These are phyloP conservation scores for Papiliotrema fonsecae DNA, from an alignment of 1,284 basidiomycete genomes.

Conservation along the genomic window DNA sequence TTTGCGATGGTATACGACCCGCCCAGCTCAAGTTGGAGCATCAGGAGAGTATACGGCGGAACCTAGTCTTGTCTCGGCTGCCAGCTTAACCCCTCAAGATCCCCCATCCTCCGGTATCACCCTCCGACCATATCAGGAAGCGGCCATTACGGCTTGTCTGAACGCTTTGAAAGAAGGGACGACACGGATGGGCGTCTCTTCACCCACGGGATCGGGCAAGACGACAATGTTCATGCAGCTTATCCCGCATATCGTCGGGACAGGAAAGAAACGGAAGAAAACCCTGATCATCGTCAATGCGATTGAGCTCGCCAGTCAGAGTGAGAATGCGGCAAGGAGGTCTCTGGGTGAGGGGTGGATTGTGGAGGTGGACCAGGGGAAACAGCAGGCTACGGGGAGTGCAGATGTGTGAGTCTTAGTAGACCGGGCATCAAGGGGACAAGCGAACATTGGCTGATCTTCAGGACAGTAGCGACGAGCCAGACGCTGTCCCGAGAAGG, in stretches of 20 bases:
- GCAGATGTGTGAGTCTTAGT: constrained; percentile 69
- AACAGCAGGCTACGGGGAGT: constrained; percentile 65
- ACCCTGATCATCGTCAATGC: constrained; percentile 42
- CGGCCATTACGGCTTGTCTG: constrained; percentile 75
- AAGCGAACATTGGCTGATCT: neutral
- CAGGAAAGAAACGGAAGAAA: constrained; percentile 10
- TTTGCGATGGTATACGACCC: no score
- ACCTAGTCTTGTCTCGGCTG: no score
- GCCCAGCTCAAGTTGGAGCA: no score
- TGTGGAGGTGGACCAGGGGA: constrained; percentile 90
- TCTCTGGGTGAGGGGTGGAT: constrained; percentile 64
- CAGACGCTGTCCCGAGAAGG: constrained; percentile 70
- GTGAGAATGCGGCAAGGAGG: constrained; percentile 64
- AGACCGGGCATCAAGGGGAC: no score
- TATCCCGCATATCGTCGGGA: constrained; percentile 50
- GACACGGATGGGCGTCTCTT: constrained; percentile 82
- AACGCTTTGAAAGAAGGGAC: constrained; percentile 60
- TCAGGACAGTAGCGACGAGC: constrained; percentile 84
- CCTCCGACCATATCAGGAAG: constrained; percentile 84
- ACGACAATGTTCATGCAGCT: constrained; percentile 85
- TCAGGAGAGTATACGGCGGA: no score
- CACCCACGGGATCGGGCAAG: constrained; percentile 89
- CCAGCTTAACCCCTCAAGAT: no score
- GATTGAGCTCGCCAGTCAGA: constrained; percentile 77
- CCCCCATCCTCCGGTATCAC: constrained; percentile 1